Percentiles rank a stretch among this genome's conserved stretches.
Evolutionary conservation across 306 rosid genomes (phyloP).

Genomic region (Amphicarpaea edgeworthii): DNA sequence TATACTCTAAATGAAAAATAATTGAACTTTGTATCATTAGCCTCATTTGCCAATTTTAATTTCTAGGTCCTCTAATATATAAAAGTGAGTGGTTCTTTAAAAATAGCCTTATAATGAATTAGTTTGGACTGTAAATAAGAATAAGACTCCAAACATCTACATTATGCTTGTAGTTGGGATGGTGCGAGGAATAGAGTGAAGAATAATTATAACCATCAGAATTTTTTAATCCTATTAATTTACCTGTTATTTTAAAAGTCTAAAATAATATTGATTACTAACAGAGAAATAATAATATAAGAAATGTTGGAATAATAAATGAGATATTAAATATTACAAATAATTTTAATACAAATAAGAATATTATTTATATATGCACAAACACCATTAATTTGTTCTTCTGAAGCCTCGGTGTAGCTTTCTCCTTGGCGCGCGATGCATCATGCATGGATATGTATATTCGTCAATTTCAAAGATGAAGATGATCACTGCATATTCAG

Average conservation of each 20-base stretch:
- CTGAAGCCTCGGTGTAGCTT: not conserved
- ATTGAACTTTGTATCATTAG: slow-evolving; percentile 14
- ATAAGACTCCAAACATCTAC: slow-evolving; percentile 5
- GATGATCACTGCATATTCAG: not conserved
- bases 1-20: slow-evolving; percentile 37
- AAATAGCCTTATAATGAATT: not conserved
- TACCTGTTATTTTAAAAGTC: not conserved
- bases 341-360: not conserved
- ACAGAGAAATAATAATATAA: not conserved
- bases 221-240: not conserved
- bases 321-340: not conserved
- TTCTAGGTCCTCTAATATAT: not conserved
- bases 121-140: slow-evolving; percentile 13
- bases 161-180: not conserved
- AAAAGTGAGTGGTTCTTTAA: slow-evolving; percentile 19
- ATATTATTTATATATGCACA: not conserved
- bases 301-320: not conserved
- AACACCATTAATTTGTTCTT: too few relatives aligned
- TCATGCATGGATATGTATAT: not conserved
- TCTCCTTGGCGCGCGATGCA: not conserved
- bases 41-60: not conserved
- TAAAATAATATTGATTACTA: not conserved
- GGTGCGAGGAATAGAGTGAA: not conserved
- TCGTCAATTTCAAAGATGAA: slow-evolving; percentile 9
- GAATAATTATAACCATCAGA: slow-evolving; percentile 10